These are phyloP conservation scores for Mrakia blollopis DNA, from an alignment of 768 basidiomycete species.

Conservation along the genomic window DNA sequence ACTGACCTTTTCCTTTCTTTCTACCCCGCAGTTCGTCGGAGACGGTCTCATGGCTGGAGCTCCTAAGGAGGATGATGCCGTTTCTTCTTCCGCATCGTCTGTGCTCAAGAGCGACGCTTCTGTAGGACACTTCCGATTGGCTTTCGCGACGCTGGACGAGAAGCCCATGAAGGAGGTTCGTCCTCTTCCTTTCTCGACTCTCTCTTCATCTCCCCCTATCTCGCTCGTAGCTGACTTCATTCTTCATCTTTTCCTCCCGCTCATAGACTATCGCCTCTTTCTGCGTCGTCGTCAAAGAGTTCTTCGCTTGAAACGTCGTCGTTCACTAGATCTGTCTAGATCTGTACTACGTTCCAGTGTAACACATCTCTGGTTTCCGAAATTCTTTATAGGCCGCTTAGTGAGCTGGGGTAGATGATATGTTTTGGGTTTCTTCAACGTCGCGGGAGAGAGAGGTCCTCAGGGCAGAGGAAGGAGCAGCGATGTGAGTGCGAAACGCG, in stretches of 20 bases:
- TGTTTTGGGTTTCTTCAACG: too few species aligned
- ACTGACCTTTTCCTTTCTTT: background rate
- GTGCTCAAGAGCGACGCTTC: background rate
- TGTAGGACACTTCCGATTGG: constrained; percentile 29
- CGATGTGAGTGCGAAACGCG: too few species aligned
- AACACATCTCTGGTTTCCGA: too few species aligned
- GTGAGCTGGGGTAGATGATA: too few species aligned
- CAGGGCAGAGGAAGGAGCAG: too few species aligned
- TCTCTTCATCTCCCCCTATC: background rate
- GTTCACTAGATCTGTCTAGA: too few species aligned
- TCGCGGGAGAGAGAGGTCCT: too few species aligned
- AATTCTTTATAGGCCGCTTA: too few species aligned
- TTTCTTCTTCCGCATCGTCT: background rate
- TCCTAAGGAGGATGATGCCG: constrained; percentile 16
- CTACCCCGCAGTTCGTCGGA: constrained; percentile 14
- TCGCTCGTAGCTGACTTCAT: background rate
- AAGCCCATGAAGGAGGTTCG: constrained; percentile 23
- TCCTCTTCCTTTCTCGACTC: background rate
- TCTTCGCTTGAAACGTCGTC: constrained; percentile 21
- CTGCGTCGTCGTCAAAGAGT: constrained; percentile 20
- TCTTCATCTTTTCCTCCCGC: background rate
- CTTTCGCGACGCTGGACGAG: constrained; percentile 33
- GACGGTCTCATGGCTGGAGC: constrained; percentile 24
- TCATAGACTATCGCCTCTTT: constrained; percentile 26
- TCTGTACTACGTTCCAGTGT: too few species aligned